phyloP scores from a whole-genome alignment of 805 yeast species.

The Barnettozyma pratensis region DNA sequence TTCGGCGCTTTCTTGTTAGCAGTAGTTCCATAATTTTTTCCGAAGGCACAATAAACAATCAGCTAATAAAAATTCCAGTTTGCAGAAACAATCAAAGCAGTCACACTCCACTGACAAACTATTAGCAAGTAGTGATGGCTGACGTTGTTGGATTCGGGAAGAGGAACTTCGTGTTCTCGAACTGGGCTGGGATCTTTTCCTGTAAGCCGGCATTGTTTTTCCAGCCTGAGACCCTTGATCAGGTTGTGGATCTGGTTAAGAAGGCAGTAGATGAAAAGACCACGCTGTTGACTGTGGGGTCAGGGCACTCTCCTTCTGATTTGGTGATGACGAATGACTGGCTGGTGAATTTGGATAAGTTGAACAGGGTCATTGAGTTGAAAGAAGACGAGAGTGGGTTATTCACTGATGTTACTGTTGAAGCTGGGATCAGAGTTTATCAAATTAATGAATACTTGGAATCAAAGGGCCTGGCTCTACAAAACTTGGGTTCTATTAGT shows the following conservation, averaged over 20 bases:
- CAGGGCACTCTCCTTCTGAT: conserved; percentile 94
- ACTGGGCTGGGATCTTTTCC: conserved; percentile 87
- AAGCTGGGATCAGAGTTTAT: conserved; percentile 81
- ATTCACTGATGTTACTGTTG: conserved; percentile 88
- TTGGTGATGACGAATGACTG: conserved; percentile 85
- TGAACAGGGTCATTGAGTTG: conserved; percentile 49
- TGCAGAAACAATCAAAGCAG: neutral
- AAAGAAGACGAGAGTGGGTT: conserved; percentile 49
- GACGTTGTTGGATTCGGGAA: conserved; percentile 23
- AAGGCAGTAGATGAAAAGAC: conserved; percentile 54
- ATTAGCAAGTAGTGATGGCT: neutral
- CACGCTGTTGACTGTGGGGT: conserved; percentile 80
- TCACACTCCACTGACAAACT: neutral
- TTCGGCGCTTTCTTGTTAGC: neutral
- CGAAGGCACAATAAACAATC: conserved; percentile 1
- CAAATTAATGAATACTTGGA: conserved; percentile 68
- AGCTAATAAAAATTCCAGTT: conserved; percentile 3
- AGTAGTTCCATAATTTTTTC: neutral
- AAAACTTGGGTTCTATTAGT: conserved; percentile 88
- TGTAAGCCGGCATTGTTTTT: conserved; percentile 74
- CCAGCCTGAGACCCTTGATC: conserved; percentile 70
- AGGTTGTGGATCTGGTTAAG: conserved; percentile 60
- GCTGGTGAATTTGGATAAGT: conserved; percentile 80
- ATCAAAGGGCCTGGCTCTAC: conserved; percentile 67
- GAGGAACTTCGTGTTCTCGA: conserved; percentile 33